phyloP scores from a whole-genome alignment of 2,329 filamentous ascomycete genomes.

The Lasiodiplodia sp. region DNA sequence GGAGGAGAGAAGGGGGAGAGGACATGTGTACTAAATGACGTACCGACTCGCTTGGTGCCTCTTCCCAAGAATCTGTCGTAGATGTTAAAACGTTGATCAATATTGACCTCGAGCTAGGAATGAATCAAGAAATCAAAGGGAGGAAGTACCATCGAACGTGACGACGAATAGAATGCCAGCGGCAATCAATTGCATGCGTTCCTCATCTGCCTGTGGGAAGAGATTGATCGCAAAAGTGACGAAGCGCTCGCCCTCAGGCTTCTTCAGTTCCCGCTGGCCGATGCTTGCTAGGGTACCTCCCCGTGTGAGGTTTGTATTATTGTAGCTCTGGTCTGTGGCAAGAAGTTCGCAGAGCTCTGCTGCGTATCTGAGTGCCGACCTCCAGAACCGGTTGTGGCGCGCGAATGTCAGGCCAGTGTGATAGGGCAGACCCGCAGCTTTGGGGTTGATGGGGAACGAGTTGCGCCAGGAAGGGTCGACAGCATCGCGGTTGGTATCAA shows the following conservation, averaged over 20 bases:
- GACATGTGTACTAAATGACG: background rate
- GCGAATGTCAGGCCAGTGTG: constrained; percentile 6
- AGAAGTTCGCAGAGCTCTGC: constrained; percentile 9
- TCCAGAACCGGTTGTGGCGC: constrained; percentile 15
- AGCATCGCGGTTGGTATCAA: constrained; percentile 2
- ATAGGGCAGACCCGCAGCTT: constrained; percentile 2
- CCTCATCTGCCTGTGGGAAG: constrained; percentile 7
- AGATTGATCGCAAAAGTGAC: constrained; percentile 21
- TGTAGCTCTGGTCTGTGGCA: constrained; percentile 12
- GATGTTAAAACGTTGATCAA: background rate
- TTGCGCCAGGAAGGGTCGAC: background rate
- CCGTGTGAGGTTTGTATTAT: constrained; percentile 9
- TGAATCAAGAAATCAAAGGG: background rate
- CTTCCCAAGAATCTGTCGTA: constrained; percentile 11
- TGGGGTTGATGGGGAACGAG: constrained; percentile 15
- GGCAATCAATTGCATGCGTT: constrained; percentile 18
- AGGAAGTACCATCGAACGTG: constrained; percentile 4
- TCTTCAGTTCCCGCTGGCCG: constrained; percentile 11
- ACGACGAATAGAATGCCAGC: constrained; percentile 7
- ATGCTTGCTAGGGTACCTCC: constrained; percentile 15
- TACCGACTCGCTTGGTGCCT: constrained; percentile 11
- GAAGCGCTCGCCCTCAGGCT: constrained; percentile 17
- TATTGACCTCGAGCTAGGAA: too few species aligned
- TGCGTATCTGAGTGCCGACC: background rate
- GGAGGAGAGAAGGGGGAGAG: too few species aligned